Evolutionary conservation across 2,329 filamentous ascomycete species (phyloP).

Genomic region (Coniochaeta prunicola): DNA sequence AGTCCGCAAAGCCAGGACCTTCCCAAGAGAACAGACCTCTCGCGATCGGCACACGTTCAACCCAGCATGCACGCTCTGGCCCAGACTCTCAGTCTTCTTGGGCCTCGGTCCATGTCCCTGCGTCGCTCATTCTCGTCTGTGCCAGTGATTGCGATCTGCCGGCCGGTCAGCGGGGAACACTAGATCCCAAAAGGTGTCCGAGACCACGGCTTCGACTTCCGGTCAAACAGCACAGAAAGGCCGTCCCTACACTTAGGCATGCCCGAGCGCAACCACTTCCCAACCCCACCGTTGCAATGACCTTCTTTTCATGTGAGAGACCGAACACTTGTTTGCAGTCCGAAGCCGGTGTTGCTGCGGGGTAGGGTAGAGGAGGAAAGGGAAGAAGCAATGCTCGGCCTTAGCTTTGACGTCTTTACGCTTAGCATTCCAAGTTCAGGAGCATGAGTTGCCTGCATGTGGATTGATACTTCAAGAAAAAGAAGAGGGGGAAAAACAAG

Average conservation of each 20-base stretch:
- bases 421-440: not conserved
- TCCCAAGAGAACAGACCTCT: not conserved
- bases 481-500: not conserved
- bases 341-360: not conserved
- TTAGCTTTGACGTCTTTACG: too few relatives aligned
- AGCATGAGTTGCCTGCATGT: not conserved
- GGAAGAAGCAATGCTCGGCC: too few relatives aligned
- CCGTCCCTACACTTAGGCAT: not conserved
- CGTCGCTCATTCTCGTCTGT: not conserved
- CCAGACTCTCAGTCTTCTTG: not conserved
- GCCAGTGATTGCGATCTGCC: not conserved
- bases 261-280: not conserved
- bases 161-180: not conserved
- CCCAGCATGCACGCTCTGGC: not conserved
- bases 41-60: not conserved
- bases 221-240: not conserved
- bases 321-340: not conserved
- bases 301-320: not conserved
- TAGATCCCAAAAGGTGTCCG: not conserved
- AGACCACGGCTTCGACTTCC: not conserved
- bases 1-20: not conserved
- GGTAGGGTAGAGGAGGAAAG: not conserved
- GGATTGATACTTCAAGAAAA: not conserved
- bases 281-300: not conserved
- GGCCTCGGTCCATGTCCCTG: not conserved